Evolutionary conservation across 306 rosid species (phyloP).

Genomic region (Hylodesmum podocarpum): DNA sequence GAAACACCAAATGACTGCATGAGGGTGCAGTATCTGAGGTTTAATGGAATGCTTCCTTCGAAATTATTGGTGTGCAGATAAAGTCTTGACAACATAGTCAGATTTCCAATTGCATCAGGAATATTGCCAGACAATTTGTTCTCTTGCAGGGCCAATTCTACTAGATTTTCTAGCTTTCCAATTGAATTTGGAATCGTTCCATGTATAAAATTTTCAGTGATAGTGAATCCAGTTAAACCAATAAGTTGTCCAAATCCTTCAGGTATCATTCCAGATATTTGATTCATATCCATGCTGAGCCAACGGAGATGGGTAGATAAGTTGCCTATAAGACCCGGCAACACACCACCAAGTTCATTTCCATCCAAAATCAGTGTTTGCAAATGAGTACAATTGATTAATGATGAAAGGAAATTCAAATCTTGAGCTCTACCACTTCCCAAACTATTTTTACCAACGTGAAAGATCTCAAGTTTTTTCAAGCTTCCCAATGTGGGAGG

Average conservation of each 20-base stretch:
- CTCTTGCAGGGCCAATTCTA: not conserved
- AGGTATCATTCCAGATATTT: constrained; percentile 33
- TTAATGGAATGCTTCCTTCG: constrained; percentile 21
- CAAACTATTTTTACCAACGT: not conserved
- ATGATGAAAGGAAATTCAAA: constrained; percentile 28
- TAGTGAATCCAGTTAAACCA: not conserved
- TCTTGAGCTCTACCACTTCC: constrained; percentile 24
- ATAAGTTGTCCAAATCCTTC: constrained; percentile 17
- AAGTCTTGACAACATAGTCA: constrained; percentile 12
- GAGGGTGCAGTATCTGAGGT: not conserved
- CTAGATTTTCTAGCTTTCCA: constrained; percentile 29
- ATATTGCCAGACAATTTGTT: constrained; percentile 25
- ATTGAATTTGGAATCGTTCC: constrained; percentile 32
- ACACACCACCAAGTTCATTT: constrained; percentile 26
- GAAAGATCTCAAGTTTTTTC: not conserved
- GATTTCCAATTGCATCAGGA: constrained; percentile 21
- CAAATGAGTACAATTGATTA: constrained; percentile 31
- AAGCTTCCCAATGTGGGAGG: constrained; percentile 23
- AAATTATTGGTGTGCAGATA: not conserved
- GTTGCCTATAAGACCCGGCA: constrained; percentile 21
- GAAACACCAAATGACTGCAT: not conserved
- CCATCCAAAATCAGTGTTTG: fast-evolving
- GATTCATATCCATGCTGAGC: not conserved
- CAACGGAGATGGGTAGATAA: not conserved
- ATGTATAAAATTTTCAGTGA: not conserved